These are phyloP conservation scores for Drechmeria coniospora DNA, from an alignment of 2,329 filamentous ascomycete species.

Conservation along the genomic window DNA sequence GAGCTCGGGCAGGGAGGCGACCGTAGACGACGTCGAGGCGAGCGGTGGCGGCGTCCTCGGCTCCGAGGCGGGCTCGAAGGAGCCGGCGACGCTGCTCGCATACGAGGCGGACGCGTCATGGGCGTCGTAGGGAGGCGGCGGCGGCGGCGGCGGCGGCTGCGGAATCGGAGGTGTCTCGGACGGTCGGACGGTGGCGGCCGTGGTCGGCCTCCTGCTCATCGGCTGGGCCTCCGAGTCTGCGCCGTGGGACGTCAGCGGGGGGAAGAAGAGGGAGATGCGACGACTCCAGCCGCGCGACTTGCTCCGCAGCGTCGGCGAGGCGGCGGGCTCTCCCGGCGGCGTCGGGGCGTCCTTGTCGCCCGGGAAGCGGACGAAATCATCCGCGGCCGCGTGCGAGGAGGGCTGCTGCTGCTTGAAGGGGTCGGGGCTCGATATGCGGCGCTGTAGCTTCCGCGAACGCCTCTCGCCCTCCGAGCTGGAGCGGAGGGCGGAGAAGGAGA, in stretches of 20 bases:
- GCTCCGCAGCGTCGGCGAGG: constrained; percentile 9
- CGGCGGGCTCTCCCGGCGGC: constrained; percentile 6
- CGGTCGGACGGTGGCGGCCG: constrained; percentile 3
- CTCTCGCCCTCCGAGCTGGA: constrained; percentile 14
- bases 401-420: not conserved
- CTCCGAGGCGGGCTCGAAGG: no score
- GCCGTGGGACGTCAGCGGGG: constrained; percentile 20
- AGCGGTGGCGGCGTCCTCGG: not conserved
- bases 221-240: constrained; percentile 12
- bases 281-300: constrained; percentile 21
- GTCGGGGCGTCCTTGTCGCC: constrained; percentile 1
- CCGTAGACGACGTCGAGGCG: no score
- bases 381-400: not conserved
- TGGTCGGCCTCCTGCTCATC: constrained; percentile 11
- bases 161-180: no score
- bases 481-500: constrained; percentile 19
- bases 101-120: not conserved
- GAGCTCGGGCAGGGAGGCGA: not conserved
- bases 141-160: constrained; percentile 11
- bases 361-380: not conserved
- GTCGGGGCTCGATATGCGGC: constrained; percentile 1
- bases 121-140: constrained; percentile 6
- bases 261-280: constrained; percentile 20
- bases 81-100: no score
- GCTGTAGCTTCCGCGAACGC: constrained; percentile 3